phyloP scores from a whole-genome alignment of 352 stramenopile species.

The Phytophthora rubi region DNA sequence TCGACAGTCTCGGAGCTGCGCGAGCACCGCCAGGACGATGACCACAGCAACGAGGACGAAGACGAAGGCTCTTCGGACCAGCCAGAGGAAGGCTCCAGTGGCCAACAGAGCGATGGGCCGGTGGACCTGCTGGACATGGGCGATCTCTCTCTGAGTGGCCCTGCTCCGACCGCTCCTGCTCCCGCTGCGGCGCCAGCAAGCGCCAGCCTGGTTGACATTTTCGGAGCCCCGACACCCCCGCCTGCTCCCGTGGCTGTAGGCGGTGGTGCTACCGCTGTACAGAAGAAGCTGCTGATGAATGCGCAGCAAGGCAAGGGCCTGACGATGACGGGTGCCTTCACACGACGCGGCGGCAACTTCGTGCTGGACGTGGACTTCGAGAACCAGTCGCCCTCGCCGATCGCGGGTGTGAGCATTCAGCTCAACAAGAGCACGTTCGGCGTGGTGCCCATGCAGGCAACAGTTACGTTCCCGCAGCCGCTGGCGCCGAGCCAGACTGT shows the following conservation, averaged over 20 bases:
- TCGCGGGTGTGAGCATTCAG: slow-evolving; percentile 94
- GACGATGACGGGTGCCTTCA: slow-evolving; percentile 87
- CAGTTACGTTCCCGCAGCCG: slow-evolving; percentile 82
- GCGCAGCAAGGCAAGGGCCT: slow-evolving; percentile 89
- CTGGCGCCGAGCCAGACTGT: slow-evolving; percentile 76
- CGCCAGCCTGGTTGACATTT: slow-evolving; percentile 83
- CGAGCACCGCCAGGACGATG: slow-evolving; percentile 72
- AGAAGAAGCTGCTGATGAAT: slow-evolving; percentile 80
- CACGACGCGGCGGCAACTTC: slow-evolving; percentile 65
- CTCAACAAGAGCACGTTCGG: slow-evolving; percentile 99
- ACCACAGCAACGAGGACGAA: slow-evolving; percentile 72
- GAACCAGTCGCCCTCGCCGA: slow-evolving; percentile 90
- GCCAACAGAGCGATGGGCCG: slow-evolving; percentile 36
- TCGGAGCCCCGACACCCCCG: slow-evolving; percentile 59
- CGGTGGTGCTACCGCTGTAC: slow-evolving; percentile 25
- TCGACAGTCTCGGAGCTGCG: slow-evolving; percentile 80
- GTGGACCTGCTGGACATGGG: slow-evolving; percentile 89
- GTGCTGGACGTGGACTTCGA: slow-evolving; percentile 82
- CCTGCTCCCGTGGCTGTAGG: slow-evolving; percentile 35
- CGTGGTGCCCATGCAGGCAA: slow-evolving; percentile 92
- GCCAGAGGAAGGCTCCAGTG: slow-evolving; percentile 48
- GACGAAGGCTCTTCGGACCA: slow-evolving; percentile 70
- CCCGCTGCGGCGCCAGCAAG: slow-evolving; percentile 37
- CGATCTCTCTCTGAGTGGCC: slow-evolving; percentile 77
- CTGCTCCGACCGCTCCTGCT: slow-evolving; percentile 44